Conservation (phyloP, 805 yeast genomes). For the Millerozyma acaciae region DNA sequence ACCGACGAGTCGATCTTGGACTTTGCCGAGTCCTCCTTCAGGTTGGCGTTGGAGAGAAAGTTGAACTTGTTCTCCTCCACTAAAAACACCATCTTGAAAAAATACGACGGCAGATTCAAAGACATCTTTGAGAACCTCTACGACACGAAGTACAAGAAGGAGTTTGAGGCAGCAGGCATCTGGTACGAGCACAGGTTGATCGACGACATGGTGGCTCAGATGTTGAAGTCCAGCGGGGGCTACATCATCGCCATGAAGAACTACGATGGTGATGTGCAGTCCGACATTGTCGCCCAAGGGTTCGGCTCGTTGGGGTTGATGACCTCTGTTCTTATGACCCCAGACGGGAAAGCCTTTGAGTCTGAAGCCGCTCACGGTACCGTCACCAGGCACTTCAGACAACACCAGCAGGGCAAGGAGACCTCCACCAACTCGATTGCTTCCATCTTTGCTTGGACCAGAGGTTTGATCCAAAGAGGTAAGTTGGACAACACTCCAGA, state of each 20-base stretch:
- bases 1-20: constrained; percentile 87
- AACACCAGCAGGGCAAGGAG: constrained; percentile 94
- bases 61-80: constrained; percentile 84
- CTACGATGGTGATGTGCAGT: constrained; percentile 97
- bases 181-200: constrained; percentile 97
- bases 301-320: constrained; percentile 94
- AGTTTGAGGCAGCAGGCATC: constrained; percentile 77
- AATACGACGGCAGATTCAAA: constrained; percentile 93
- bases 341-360: constrained; percentile 94
- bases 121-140: constrained; percentile 84
- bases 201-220: constrained; percentile 99
- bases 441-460: constrained; percentile 94
- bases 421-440: constrained; percentile 97
- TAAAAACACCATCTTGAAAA: constrained; percentile 90
- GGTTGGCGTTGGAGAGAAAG: constrained; percentile 74
- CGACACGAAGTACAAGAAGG: constrained; percentile 59
- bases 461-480: constrained; percentile 92
- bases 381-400: constrained; percentile 95
- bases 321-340: constrained; percentile 96
- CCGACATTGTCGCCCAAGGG: constrained; percentile 97
- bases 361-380: constrained; percentile 99
- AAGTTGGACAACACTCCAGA: constrained; percentile 82
- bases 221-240: constrained; percentile 95
- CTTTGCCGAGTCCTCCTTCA: constrained; percentile 91
- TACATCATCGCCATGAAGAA: constrained; percentile 94